A percentile compares a stretch with the other conserved stretches of the same genome.
These are phyloP conservation scores for Penicillium lagena DNA, from an alignment of 495 filamentous ascomycete species.

Conservation along the genomic window DNA sequence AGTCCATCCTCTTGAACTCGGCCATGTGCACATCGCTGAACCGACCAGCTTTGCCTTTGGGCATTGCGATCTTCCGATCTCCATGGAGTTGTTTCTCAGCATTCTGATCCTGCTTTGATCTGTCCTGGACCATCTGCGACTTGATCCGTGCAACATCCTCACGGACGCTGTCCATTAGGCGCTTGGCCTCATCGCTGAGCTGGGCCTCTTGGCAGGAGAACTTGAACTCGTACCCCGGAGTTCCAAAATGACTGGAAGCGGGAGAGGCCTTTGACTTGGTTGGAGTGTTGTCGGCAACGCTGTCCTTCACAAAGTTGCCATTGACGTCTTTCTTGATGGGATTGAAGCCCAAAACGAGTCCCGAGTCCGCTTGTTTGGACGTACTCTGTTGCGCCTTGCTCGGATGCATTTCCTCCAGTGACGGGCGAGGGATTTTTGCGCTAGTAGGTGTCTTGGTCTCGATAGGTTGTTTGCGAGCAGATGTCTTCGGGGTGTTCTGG, in stretches of 20 bases:
- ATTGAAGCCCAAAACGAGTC: conserved; percentile 59
- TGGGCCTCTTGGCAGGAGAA: conserved; percentile 52
- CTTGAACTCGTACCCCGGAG: conserved; percentile 70
- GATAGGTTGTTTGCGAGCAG: conserved; percentile 5
- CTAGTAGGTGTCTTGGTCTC: conserved; percentile 48
- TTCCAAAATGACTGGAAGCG: conserved; percentile 35
- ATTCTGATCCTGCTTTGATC: conserved; percentile 35
- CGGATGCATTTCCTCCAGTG: conserved; percentile 70
- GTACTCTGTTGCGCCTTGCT: conserved; percentile 67
- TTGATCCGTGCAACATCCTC: conserved; percentile 64
- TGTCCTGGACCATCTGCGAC: conserved; percentile 51
- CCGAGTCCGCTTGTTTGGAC: conserved; percentile 59
- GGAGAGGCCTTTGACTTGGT: conserved; percentile 36
- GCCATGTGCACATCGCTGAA: conserved; percentile 80
- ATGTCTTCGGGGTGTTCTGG: conserved; percentile 8
- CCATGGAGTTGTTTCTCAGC: conserved; percentile 26
- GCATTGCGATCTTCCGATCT: conserved; percentile 65
- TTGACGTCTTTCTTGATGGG: conserved; percentile 47
- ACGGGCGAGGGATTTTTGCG: conserved; percentile 31
- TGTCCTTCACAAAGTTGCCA: conserved; percentile 31
- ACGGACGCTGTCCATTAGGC: conserved; percentile 71
- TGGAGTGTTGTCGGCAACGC: conserved; percentile 29
- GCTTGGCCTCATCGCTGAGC: conserved; percentile 66
- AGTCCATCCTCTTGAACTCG: conserved; percentile 95
- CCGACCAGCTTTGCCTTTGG: conserved; percentile 68